Percentiles rank a stretch among this genome's conserved stretches.
These are phyloP conservation scores for Stephanodiscus triporus DNA, from an alignment of 108 stramenopile genomes.

Conservation along the genomic window DNA sequence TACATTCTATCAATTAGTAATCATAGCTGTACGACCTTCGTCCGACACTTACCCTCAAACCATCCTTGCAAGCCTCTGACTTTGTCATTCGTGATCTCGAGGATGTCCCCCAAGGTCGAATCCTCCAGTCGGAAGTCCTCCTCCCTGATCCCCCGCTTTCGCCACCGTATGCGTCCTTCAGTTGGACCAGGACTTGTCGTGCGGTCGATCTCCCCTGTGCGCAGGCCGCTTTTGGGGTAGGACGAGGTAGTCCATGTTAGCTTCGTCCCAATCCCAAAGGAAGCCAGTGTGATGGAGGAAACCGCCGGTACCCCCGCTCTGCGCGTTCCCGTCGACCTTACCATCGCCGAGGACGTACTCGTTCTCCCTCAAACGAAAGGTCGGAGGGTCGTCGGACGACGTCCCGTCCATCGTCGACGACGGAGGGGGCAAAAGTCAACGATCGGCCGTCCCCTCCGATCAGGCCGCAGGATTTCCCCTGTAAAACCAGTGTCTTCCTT, in stretches of 20 bases:
- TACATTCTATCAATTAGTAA: too few species aligned
- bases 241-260: slow-evolving; percentile 82
- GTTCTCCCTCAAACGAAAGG: slow-evolving; percentile 76
- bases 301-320: slow-evolving; percentile 80
- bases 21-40: slow-evolving; percentile 48
- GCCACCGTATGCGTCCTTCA: slow-evolving; percentile 62
- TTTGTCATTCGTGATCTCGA: slow-evolving; percentile 47
- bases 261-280: slow-evolving; percentile 83
- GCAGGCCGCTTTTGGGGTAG: slow-evolving; percentile 88
- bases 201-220: slow-evolving; percentile 87
- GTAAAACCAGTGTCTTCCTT: slow-evolving; percentile 47
- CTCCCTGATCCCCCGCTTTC: too few species aligned
- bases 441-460: slow-evolving; percentile 41
- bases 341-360: slow-evolving; percentile 86
- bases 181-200: slow-evolving; percentile 78
- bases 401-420: too few species aligned
- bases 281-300: slow-evolving; percentile 96
- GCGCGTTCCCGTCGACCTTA: slow-evolving; percentile 97
- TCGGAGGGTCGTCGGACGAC: slow-evolving; percentile 13
- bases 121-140: slow-evolving; percentile 44
- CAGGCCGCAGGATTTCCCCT: slow-evolving; percentile 61
- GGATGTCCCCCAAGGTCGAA: slow-evolving; percentile 13
- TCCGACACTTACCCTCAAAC: slow-evolving; percentile 67
- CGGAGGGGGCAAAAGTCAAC: slow-evolving; percentile 9
- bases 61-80: slow-evolving; percentile 66